Evolutionary conservation across 805 yeast species (phyloP), one percentile per base, ranked within the genome.

Genomic region (Metschnikowia bowlesiae): DNA sequence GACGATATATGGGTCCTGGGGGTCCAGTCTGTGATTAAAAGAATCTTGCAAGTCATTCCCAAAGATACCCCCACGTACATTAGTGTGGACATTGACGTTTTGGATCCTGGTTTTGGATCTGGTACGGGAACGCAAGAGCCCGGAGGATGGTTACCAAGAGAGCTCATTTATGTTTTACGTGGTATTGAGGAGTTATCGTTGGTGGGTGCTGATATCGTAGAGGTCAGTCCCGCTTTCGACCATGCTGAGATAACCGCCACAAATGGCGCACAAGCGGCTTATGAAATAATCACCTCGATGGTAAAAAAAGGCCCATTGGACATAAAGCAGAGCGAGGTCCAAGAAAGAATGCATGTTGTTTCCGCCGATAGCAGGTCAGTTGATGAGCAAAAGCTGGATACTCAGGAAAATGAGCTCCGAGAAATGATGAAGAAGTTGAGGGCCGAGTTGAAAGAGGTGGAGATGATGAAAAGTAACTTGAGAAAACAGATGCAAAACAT

Each of bases 1-100:
- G 94, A 87, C 62, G 94, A 86, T 52, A 80, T 87, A 37, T 83
- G 89, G 81, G 62, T 78, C 11, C 70, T 82, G 41, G 94, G 92
- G 3, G 76, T 79, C 1, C 84, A 86, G 3, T 61, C 61, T 36
- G 84, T 87, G 16, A 74, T 82, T 28, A 60, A 73, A n/a, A 69
- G 68, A 45, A 82, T 86, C 47, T 65, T 78, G 56, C 64, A 71
- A 3, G 71, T 81, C 35, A 78, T 87, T 34, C 87, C 89, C 0
- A 63, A 64, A n/a, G 78, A 81, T 48, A 72, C 75, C 8, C 92
- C 94, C 9, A 87, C 87, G 0, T 88, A 85, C 60, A 70, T 88
- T 39, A 82, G 89, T 18, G 85, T 88, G n/a, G 96, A 87, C 64
- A 83, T 87, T 42, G 89, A 80, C 59, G 79, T 78, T 14, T 67